Conservation (phyloP, 106 monocot genomes). For the Amphibolis antarctica region DNA sequence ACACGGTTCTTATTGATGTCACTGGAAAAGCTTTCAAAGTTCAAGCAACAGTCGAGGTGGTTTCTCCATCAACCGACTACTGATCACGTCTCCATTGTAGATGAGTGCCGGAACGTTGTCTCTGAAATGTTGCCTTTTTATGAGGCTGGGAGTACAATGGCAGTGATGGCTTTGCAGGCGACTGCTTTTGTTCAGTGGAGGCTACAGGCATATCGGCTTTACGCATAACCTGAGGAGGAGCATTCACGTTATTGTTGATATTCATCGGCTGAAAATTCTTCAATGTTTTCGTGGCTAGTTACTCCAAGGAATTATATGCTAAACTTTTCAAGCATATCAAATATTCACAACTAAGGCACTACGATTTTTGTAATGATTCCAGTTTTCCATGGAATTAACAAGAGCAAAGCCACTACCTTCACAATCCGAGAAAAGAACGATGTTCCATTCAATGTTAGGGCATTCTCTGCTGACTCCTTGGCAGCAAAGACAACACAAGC, state of each 20-base stretch:
- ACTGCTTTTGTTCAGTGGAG: background rate
- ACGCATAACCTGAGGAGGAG: conserved; percentile 2
- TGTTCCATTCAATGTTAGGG: conserved; percentile 52
- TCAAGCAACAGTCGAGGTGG: background rate
- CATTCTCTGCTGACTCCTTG: conserved; percentile 69
- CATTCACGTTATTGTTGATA: background rate
- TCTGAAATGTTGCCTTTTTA: background rate
- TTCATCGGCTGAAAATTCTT: background rate
- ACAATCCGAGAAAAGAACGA: conserved; percentile 64
- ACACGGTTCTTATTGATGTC: background rate
- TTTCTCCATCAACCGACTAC: background rate
- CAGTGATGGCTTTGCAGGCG: background rate
- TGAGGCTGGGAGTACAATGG: background rate
- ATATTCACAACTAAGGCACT: too few relatives aligned
- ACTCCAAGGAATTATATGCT: too few relatives aligned
- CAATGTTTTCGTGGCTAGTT: too few relatives aligned
- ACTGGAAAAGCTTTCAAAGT: background rate
- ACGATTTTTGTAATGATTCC: too few relatives aligned
- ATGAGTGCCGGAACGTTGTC: background rate
- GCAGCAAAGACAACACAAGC: conserved; percentile 51
- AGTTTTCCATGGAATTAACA: too few relatives aligned
- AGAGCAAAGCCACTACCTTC: conserved; percentile 30
- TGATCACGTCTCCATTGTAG: conserved; percentile 7
- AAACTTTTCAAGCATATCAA: too few relatives aligned
- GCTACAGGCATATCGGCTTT: conserved; percentile 4